A percentile compares a stretch with the other conserved stretches of the same genome.
phyloP scores from a whole-genome alignment of 148 eudicot genomes.

The Rhododendron ovatum region DNA sequence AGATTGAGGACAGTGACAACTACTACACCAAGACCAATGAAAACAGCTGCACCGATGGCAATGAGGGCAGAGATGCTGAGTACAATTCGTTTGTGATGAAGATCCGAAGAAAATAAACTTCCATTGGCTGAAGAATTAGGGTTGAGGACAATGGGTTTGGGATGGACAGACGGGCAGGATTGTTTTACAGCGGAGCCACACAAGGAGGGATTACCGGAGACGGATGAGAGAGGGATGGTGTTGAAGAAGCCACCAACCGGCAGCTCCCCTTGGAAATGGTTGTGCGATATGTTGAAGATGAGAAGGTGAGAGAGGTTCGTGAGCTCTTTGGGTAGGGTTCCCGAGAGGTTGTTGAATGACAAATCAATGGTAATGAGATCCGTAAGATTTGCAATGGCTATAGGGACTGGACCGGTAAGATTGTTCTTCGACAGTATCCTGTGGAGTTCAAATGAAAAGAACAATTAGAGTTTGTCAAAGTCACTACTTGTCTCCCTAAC shows the following conservation, averaged over 20 bases:
- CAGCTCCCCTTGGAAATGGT: conserved; percentile 72
- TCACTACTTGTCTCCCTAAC: not conserved
- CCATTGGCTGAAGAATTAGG: conserved; percentile 64
- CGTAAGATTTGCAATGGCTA: conserved; percentile 44
- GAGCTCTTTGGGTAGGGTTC: conserved; percentile 68
- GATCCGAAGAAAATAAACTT: conserved; percentile 25
- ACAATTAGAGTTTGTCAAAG: conserved; percentile 14
- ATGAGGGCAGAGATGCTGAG: conserved; percentile 78
- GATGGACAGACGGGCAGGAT: conserved; percentile 82
- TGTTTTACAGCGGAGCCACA: conserved; percentile 80
- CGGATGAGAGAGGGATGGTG: conserved; percentile 66
- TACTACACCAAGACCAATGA: conserved; percentile 78
- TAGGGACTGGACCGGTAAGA: conserved; percentile 63
- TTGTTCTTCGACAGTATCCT: conserved; percentile 68
- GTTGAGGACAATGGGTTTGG: conserved; percentile 89
- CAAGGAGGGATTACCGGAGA: conserved; percentile 63
- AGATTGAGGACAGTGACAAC: conserved; percentile 64
- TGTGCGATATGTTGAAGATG: conserved; percentile 66
- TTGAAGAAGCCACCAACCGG: conserved; percentile 89
- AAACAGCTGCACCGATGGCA: conserved; percentile 85
- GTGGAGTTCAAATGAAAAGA: conserved; percentile 19
- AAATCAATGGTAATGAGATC: conserved; percentile 64
- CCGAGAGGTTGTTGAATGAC: conserved; percentile 62
- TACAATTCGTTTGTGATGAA: conserved; percentile 52
- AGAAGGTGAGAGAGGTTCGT: conserved; percentile 63